Conservation (phyloP, 495 filamentous ascomycete genomes). For the Aspergillus affinis region DNA sequence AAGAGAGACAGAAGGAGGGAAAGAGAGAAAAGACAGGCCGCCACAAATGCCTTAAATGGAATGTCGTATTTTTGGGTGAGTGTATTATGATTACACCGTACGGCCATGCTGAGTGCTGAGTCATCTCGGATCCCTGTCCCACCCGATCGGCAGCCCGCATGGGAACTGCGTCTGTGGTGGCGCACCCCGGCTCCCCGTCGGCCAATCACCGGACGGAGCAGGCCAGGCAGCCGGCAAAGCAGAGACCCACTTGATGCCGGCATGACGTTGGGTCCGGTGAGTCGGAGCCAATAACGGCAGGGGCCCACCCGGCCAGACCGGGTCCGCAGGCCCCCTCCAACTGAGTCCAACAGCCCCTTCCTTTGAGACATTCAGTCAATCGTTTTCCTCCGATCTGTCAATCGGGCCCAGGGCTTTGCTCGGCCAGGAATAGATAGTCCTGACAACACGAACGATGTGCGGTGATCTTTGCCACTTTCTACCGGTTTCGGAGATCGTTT, state of each 20-base stretch:
- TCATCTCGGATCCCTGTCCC: not conserved
- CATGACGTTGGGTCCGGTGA: constrained; percentile 8
- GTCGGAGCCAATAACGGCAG: not conserved
- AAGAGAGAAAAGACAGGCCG: not conserved
- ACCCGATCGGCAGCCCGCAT: not conserved
- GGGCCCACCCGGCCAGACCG: no score
- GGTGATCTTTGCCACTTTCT: not conserved
- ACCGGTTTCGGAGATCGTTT: not conserved
- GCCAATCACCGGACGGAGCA: not conserved
- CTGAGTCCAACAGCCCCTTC: no score
- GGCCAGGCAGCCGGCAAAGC: constrained; percentile 1
- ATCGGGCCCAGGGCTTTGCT: not conserved
- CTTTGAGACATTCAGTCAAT: not conserved
- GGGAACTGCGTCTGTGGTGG: not conserved
- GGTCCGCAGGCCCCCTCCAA: no score
- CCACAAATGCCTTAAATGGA: not conserved
- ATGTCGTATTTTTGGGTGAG: not conserved
- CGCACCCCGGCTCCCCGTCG: not conserved
- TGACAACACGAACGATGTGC: not conserved
- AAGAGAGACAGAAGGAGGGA: not conserved
- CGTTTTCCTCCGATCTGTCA: not conserved
- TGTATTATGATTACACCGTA: not conserved
- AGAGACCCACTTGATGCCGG: not conserved
- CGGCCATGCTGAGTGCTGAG: not conserved
- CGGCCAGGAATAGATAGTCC: not conserved